phyloP scores from a whole-genome alignment of 345 rosid species.

The Angophora floribunda region DNA sequence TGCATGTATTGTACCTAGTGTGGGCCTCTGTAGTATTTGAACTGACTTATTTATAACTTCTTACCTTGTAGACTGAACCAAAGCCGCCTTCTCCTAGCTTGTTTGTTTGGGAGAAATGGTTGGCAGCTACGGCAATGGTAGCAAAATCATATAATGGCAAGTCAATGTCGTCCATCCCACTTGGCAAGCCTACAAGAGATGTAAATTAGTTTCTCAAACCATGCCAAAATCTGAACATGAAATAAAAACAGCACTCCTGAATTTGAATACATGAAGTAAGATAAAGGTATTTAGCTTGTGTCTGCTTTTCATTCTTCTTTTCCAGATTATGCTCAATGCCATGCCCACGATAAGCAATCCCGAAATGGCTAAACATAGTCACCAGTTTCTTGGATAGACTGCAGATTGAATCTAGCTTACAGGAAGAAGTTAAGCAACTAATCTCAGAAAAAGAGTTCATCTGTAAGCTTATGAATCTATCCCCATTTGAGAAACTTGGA shows the following conservation, averaged over 20 bases:
- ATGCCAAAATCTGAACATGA: neutral
- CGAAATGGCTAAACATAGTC: neutral
- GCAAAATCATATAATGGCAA: conserved; percentile 28
- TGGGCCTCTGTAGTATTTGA: too few species aligned
- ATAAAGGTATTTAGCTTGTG: neutral
- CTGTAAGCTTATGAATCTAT: too few species aligned
- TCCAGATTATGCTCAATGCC: neutral
- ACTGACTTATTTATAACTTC: too few species aligned
- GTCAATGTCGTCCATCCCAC: conserved; percentile 5
- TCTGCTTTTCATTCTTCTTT: neutral
- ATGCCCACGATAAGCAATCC: neutral
- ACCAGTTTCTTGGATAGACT: neutral
- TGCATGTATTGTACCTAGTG: neutral
- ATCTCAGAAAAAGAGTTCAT: too few species aligned
- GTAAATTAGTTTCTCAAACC: neutral
- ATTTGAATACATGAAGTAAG: too few species aligned
- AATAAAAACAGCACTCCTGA: neutral
- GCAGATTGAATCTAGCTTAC: neutral
- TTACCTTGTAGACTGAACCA: conserved; percentile 39
- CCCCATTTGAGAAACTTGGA: too few species aligned
- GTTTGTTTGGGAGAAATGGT: conserved; percentile 19
- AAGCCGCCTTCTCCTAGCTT: conserved; percentile 43
- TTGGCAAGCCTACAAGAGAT: neutral
- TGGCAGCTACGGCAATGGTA: conserved; percentile 25
- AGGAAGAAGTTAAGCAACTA: too few species aligned